phyloP scores from a whole-genome alignment of 2,329 filamentous ascomycete species.

The Clonostachys chloroleuca region DNA sequence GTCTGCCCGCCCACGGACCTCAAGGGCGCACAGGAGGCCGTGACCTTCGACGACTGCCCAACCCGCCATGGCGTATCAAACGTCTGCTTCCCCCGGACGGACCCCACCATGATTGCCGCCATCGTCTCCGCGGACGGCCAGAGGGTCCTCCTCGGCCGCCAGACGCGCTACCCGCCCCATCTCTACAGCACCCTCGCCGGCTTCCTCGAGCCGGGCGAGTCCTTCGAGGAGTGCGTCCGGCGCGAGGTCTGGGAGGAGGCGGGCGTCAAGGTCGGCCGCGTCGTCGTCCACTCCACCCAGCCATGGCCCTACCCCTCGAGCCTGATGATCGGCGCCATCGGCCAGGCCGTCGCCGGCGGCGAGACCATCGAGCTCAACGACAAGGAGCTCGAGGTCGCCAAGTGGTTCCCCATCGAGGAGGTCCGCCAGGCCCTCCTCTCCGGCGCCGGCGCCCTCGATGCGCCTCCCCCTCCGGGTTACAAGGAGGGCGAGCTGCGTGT shows the following conservation, averaged over 20 bases:
- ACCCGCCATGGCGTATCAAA: slow-evolving; percentile 87
- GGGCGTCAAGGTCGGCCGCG: slow-evolving; percentile 70
- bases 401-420: slow-evolving; percentile 83
- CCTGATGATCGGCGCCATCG: slow-evolving; percentile 84
- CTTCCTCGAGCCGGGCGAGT: slow-evolving; percentile 82
- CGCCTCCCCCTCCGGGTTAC: slow-evolving; percentile 59
- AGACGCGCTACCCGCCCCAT: slow-evolving; percentile 74
- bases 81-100: slow-evolving; percentile 85
- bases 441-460: slow-evolving; percentile 63
- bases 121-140: slow-evolving; percentile 78
- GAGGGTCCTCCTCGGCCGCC: slow-evolving; percentile 76
- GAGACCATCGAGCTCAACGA: slow-evolving; percentile 86
- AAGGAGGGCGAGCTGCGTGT: slow-evolving; percentile 74
- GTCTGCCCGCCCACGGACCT: slow-evolving; percentile 69
- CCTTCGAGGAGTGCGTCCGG: slow-evolving; percentile 77
- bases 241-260: slow-evolving; percentile 85
- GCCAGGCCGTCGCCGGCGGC: slow-evolving; percentile 71
- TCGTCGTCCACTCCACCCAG: slow-evolving; percentile 79
- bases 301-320: slow-evolving; percentile 86
- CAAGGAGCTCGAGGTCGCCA: slow-evolving; percentile 83
- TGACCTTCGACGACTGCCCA: slow-evolving; percentile 61
- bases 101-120: slow-evolving; percentile 93
- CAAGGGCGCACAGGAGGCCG: slow-evolving; percentile 29
- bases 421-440: slow-evolving; percentile 67
- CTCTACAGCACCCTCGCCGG: slow-evolving; percentile 90